Evolutionary conservation across 179 eudicot genomes (phyloP).

Genomic region (Drosera spatulata): DNA sequence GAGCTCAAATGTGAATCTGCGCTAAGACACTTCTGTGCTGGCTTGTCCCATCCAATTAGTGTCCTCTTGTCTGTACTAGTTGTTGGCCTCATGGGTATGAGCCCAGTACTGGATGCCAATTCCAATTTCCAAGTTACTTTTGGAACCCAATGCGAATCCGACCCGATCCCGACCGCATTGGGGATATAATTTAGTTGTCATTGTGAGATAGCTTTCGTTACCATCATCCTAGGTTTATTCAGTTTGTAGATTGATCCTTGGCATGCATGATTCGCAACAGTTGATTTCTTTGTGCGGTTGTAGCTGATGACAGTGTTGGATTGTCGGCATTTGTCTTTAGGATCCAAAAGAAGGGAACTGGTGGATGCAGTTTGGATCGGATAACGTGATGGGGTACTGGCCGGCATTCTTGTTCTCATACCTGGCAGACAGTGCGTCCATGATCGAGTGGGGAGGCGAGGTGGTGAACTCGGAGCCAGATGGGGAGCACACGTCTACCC

Average conservation of each 20-base stretch:
- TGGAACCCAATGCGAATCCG: too few species aligned
- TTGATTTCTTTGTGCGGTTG: neutral
- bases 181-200: too few species aligned
- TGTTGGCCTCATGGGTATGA: too few species aligned
- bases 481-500: constrained; percentile 77
- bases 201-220: neutral
- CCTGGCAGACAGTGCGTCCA: constrained; percentile 83
- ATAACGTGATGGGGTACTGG: constrained; percentile 84
- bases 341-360: constrained; percentile 96
- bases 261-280: neutral
- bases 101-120: too few species aligned
- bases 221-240: neutral
- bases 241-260: neutral
- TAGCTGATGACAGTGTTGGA: neutral
- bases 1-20: neutral
- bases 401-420: constrained; percentile 85
- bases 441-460: constrained; percentile 98
- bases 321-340: constrained; percentile 14
- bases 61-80: neutral
- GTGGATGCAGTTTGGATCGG: constrained; percentile 98
- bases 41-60: neutral
- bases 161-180: too few species aligned
- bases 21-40: neutral
- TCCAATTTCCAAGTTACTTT: too few species aligned
- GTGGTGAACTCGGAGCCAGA: constrained; percentile 75